phyloP scores from a whole-genome alignment of 2,329 filamentous ascomycete species.

The Fusarium virguliforme region DNA sequence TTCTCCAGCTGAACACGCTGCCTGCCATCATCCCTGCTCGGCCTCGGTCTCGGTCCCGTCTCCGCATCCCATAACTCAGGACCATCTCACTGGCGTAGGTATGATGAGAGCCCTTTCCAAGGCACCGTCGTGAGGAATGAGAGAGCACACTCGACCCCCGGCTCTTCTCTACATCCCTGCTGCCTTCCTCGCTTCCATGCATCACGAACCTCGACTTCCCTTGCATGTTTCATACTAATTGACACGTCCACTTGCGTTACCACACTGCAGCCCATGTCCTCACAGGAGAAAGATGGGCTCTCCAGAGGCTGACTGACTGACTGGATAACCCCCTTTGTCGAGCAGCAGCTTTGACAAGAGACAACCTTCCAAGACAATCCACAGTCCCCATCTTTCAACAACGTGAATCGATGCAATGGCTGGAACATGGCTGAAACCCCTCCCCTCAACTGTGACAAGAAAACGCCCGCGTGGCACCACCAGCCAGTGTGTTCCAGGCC shows the following conservation, averaged over 20 bases:
- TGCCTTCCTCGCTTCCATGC: neutral
- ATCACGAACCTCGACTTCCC: slow-evolving; percentile 12
- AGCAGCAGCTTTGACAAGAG: too few species aligned
- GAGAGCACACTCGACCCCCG: slow-evolving; percentile 17
- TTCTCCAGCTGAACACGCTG: neutral
- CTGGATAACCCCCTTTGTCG: too few species aligned
- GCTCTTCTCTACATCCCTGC: slow-evolving; percentile 27
- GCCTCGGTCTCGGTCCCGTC: neutral
- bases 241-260: slow-evolving; percentile 34
- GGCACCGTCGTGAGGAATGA: slow-evolving; percentile 35
- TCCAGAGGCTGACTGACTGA: slow-evolving; percentile 13
- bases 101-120: slow-evolving; percentile 6
- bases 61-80: slow-evolving; percentile 3
- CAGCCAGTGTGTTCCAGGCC: slow-evolving; percentile 14
- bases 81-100: slow-evolving; percentile 10
- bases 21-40: slow-evolving; percentile 11
- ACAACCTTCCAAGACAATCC: slow-evolving; percentile 20
- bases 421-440: slow-evolving; percentile 36
- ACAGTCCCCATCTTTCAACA: slow-evolving; percentile 6
- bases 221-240: slow-evolving; percentile 41
- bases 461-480: slow-evolving; percentile 24
- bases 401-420: slow-evolving; percentile 18
- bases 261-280: slow-evolving; percentile 7
- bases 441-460: neutral
- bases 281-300: neutral